Base-by-base conservation (phyloP, 2,329 filamentous ascomycete genomes). In the Fusarium succisae region DNA sequence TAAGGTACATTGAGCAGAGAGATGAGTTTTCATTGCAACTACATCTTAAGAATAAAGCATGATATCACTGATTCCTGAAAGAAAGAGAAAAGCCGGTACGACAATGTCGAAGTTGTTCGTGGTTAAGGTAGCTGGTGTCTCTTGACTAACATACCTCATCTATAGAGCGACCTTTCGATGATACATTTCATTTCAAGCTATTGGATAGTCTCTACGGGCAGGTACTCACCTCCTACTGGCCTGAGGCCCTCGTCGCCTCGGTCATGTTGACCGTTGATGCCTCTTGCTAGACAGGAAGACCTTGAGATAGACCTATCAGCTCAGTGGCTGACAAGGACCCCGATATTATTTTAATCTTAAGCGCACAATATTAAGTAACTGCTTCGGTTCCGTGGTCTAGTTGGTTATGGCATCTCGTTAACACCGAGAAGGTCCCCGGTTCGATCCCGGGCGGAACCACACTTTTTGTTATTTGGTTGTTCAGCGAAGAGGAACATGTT, bases 311-410 rank as follows among this genome's bases (percentile, higher is more conserved):
- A 26, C 17, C 17, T 18, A 20, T 35, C 28, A 28, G 12, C 14
- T 35, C 28, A 28, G 12, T 18, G 24, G 17, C 18, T 8, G 7
- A 6, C 0, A 10, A 4, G 2, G 28, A 4, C 6, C 1, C 26
- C 5, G 0, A 22, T 10, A 6, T 30, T 0, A 2, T 6, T 3
- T 15, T 15, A 17, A 35, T 17, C 32, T 8, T 15, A 35, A 15
- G 8, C 14, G 17, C 1, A 8, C 3, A 35, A 17, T 35, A 8
- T 15, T 17, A 17, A 35, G 4, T 35, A 35, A 37, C 10, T 28
- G 13, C n/a, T 22, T 37, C 38, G 75, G 75, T 77, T 76, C 53
- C 71, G 73, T 77, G 75, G 75, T 76, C 75, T 77, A 77, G 41
- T 55, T 56, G 59, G 48, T 66, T 55, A 66, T 66, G 63, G 47